A percentile compares a stretch with the other conserved stretches of the same genome.
Evolutionary conservation across 2,329 filamentous ascomycete species (phyloP).

Genomic region (Sporothrix pallida): DNA sequence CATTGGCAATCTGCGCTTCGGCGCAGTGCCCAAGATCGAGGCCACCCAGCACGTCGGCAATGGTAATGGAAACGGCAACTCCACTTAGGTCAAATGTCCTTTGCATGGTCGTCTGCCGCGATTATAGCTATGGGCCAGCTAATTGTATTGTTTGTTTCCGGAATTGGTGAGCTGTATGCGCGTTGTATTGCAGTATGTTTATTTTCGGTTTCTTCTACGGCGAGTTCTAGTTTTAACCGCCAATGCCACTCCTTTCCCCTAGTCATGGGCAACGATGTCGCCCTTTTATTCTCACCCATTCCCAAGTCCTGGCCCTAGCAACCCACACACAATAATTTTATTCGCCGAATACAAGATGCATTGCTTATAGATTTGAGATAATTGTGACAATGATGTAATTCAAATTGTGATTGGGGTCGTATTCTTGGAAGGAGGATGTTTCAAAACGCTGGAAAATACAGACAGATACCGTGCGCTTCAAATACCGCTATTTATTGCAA

Average conservation of each 20-base stretch:
- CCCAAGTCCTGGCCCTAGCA: neutral
- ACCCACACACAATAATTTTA: neutral
- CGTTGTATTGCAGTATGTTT: conserved; percentile 6
- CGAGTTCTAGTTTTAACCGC: neutral
- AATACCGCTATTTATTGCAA: conserved; percentile 35
- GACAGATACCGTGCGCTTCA: neutral
- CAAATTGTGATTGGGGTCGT: neutral
- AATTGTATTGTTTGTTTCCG: neutral
- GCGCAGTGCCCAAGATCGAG: conserved; percentile 61
- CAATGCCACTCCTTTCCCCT: neutral
- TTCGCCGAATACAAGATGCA: neutral
- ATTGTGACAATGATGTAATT: neutral
- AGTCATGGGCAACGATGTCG: neutral
- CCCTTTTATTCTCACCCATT: neutral
- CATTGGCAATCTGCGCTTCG: conserved; percentile 64
- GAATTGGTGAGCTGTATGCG: neutral
- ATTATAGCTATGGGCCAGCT: neutral
- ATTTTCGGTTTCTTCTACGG: neutral
- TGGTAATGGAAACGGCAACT: neutral
- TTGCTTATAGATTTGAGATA: neutral
- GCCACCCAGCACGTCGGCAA: conserved; percentile 44
- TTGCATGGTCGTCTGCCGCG: too few species aligned
- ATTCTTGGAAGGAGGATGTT: too few species aligned
- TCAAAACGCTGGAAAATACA: too few species aligned
- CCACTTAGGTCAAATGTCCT: neutral